Percentiles rank a stretch among this genome's conserved stretches.
phyloP scores from a whole-genome alignment of 495 filamentous ascomycete species.

The Lophium mytilinum region DNA sequence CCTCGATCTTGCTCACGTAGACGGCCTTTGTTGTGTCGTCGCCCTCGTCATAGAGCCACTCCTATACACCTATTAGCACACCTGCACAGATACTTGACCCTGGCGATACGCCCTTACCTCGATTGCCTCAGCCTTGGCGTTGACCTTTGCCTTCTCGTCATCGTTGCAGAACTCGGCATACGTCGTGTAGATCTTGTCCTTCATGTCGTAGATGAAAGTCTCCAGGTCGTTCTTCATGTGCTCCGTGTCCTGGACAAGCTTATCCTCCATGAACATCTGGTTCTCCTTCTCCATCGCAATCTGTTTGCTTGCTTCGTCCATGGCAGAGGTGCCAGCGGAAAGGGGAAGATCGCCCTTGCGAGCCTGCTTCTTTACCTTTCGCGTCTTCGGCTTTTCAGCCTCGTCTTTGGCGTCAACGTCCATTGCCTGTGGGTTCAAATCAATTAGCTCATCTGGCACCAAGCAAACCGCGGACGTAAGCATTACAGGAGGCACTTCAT shows the following conservation, averaged over 20 bases:
- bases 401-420: constrained; percentile 64
- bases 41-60: constrained; percentile 98
- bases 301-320: constrained; percentile 61
- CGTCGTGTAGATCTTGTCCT: constrained; percentile 85
- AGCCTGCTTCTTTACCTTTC: constrained; percentile 99
- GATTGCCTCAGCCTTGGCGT: constrained; percentile 64
- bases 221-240: constrained; percentile 99
- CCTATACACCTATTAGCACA: constrained; percentile 41
- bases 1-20: constrained; percentile 91
- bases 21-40: constrained; percentile 90
- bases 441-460: constrained; percentile 6
- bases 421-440: constrained; percentile 60
- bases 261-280: constrained; percentile 94
- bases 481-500: constrained; percentile 2
- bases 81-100: not conserved
- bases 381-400: constrained; percentile 80
- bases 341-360: constrained; percentile 96
- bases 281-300: constrained; percentile 68
- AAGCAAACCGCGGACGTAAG: not conserved
- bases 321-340: constrained; percentile 67
- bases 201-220: constrained; percentile 89
- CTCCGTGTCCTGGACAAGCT: constrained; percentile 94
- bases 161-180: constrained; percentile 84
- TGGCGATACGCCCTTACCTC: constrained; percentile 57
- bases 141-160: constrained; percentile 82